phyloP scores from a whole-genome alignment of 2,329 filamentous ascomycete species.

The Fonsecaea nubica region DNA sequence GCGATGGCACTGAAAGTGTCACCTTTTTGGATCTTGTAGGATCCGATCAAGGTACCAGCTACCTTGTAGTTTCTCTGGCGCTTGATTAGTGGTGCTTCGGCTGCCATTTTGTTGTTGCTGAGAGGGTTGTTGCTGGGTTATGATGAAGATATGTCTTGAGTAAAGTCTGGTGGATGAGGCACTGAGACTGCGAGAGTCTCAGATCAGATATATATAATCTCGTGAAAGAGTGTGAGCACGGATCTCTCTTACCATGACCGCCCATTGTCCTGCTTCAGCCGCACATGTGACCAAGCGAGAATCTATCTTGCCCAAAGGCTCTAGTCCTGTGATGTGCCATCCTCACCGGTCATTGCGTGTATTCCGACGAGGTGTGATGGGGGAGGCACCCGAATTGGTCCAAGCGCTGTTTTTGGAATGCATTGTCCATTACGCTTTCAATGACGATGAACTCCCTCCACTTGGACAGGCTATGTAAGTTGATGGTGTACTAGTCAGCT shows the following conservation, averaged over 20 bases:
- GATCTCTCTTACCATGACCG: neutral
- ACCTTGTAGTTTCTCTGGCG: constrained; percentile 13
- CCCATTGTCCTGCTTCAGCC: neutral
- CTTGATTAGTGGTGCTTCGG: neutral
- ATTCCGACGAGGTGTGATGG: neutral
- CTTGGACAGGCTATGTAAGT: no score
- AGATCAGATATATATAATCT: neutral
- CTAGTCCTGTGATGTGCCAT: neutral
- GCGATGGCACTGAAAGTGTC: constrained; percentile 31
- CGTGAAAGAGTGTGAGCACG: neutral
- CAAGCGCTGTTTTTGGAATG: no score
- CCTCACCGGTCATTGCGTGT: neutral
- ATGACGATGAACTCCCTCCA: no score
- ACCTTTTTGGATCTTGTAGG: constrained; percentile 30
- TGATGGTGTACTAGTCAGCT: no score
- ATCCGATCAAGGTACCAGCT: constrained; percentile 10
- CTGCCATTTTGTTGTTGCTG: neutral
- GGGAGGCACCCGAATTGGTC: neutral
- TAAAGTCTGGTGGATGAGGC: neutral
- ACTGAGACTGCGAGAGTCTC: no score
- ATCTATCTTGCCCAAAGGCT: neutral
- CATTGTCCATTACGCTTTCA: no score
- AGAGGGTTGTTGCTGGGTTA: neutral
- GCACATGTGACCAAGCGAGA: neutral
- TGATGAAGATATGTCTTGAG: neutral